Evolutionary conservation across 495 filamentous ascomycete species (phyloP), one percentile per base, ranked within the genome.

Genomic region (Podospora sp.): DNA sequence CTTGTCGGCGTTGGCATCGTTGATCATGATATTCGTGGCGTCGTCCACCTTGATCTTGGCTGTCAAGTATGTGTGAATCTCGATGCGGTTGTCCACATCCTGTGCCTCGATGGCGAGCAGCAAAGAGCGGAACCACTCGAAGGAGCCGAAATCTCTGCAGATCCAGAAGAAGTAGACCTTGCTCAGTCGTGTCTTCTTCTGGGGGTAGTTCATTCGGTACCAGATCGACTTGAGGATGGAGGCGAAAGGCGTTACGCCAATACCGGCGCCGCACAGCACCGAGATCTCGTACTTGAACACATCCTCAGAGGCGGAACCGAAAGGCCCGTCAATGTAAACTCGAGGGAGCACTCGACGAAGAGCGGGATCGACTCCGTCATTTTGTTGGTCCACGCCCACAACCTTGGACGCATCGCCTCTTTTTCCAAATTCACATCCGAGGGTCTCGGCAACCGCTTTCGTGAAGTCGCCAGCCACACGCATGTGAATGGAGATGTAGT

Each of bases 141-240:
- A 92, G 4, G 87, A 89, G 25, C 88, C 89, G 69, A 92, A 91
- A 73, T 92, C 90, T 74, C 89, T 81, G 82, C 91, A 91, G 71
- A 92, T 85, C 91, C 91, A 93, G 83, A 92, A 92, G 79, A 93
- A 92, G 80, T 92, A 93, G 35, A 93, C 89, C 76, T 92, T 93
- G 64, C 88, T 82, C 33, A 93, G 82, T 33, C 88, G 81, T 20
- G 89, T 92, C 77, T 87, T 88, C 78, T 90, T 86, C 75, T 90
- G 86, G 14, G 90, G 89, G 76, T 89, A 91, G 81, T 91, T 92
- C 85, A 91, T 90, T n/a, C 90, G 84, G 76, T 92, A 93, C 90
- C 91, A 93, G 76, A 93, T 91, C 64, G 88, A 91, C 81, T 93
- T 93, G 71, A 93, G 77, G 71, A 92, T 91, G 1, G 90, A 91